Conservation (phyloP, 768 basidiomycete species). For the Jaapia argillacea region DNA sequence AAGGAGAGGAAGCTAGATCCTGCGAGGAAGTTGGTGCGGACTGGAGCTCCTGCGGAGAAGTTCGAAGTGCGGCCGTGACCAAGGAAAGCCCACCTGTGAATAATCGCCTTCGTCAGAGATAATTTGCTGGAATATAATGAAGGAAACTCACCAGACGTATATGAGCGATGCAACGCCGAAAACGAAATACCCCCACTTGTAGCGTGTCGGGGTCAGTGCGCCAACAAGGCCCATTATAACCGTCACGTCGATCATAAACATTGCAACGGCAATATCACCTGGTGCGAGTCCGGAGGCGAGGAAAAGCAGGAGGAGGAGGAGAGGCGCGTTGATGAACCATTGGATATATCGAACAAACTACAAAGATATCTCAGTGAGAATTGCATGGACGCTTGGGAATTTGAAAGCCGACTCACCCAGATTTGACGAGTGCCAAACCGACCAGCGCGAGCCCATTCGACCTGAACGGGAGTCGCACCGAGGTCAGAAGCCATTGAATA, state of each 20-base stretch:
- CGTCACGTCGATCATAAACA: constrained; percentile 38
- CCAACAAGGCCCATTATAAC: constrained; percentile 39
- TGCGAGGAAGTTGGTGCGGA: constrained; percentile 19
- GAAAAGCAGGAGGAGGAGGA: constrained; percentile 35
- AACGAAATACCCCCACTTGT: constrained; percentile 44
- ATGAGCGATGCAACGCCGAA: constrained; percentile 36
- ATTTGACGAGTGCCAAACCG: background rate
- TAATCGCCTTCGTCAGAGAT: background rate
- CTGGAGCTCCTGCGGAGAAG: constrained; percentile 14
- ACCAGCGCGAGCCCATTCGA: constrained; percentile 25
- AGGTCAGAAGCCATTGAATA: constrained; percentile 49
- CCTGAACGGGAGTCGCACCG: constrained; percentile 33
- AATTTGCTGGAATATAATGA: constrained; percentile 11
- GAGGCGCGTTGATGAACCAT: constrained; percentile 47
- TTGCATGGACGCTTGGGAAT: background rate
- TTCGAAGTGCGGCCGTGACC: constrained; percentile 15
- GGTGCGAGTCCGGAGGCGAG: constrained; percentile 37
- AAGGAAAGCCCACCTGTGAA: constrained; percentile 22
- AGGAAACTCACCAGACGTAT: constrained; percentile 34
- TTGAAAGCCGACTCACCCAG: accelerated
- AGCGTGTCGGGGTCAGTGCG: constrained; percentile 34
- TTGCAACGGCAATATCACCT: constrained; percentile 32
- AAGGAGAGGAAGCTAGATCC: constrained; percentile 35
- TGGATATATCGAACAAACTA: constrained; percentile 46
- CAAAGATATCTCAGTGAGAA: too few relatives aligned